Evolutionary conservation across 2,329 filamentous ascomycete genomes (phyloP), one percentile per base, ranked within the genome.

Genomic region (Xylariaceae sp.): DNA sequence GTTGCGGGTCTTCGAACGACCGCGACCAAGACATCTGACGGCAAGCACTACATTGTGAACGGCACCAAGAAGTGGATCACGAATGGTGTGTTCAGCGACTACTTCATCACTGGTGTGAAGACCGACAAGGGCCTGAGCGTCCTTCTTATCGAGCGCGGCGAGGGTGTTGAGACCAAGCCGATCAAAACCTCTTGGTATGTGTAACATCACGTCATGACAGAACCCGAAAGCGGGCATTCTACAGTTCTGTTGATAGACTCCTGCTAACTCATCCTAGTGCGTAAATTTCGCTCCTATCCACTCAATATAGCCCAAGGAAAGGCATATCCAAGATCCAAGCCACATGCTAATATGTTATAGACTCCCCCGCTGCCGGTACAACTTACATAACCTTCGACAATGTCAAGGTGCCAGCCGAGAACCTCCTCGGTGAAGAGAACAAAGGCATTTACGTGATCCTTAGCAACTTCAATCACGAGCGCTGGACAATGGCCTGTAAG

Each of bases 31-130:
- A 88, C 84, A 0, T 66, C 80, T 1, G 85, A 89, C 57, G 86
- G 86, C 35, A 82, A 84, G 61, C 74, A 83, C 64, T 90, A 87
- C 61, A 72, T 81, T 43, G 73, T 81, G 61, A 84, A 85, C 57
- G 85, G 85, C 37, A 82, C 74, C 41, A 91, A 90, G 75, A 93
- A 91, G 68, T 89, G 85, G 86, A 89, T 89, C 60, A 89, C 86
- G 30, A 89, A 89, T 64, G 87, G 85, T 46, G 81, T 84, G 56
- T 93, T 83, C 65, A 78, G 71, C 48, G 87, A 93, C 64, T 93
- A 91, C 69, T 94, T 93, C 55, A 85, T 93, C 38, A 85, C 81
- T 1, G 87, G 82, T 34, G 88, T 87, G 57, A 81, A 80, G 60
- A 94, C 87, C 0, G 81, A 81, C 41, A 89, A 89, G 65, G 85